Conservation (phyloP, 225 moss, liverwort and hornwort species). For the Polytrichum formosum region DNA sequence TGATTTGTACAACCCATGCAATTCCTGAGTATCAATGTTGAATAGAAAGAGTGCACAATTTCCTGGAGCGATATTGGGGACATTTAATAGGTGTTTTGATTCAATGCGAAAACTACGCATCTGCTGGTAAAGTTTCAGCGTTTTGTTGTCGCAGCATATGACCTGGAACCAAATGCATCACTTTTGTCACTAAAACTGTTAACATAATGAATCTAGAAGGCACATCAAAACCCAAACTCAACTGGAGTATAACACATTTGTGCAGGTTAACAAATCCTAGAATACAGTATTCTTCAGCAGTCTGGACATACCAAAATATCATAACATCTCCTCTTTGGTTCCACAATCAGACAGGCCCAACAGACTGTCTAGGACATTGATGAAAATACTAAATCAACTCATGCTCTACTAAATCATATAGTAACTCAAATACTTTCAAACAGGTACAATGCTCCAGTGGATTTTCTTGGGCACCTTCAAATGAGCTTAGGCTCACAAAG, state of each 20-base stretch:
- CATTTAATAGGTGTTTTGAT: constrained; percentile 43
- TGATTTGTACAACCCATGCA: constrained; percentile 10
- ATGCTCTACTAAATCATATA: background rate
- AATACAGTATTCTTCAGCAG: background rate
- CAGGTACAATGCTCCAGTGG: too few relatives aligned
- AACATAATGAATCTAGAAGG: too few relatives aligned
- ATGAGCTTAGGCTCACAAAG: too few relatives aligned
- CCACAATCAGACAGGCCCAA: background rate
- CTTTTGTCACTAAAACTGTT: too few relatives aligned
- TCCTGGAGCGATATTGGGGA: constrained; percentile 35
- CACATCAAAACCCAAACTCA: too few relatives aligned
- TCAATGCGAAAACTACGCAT: constrained; percentile 48
- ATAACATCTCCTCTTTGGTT: background rate
- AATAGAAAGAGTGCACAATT: constrained; percentile 56
- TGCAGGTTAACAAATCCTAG: background rate
- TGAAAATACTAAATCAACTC: background rate
- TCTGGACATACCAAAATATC: background rate
- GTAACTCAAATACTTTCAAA: too few relatives aligned
- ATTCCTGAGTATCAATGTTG: constrained; percentile 40
- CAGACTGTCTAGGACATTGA: background rate
- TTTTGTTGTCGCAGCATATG: constrained; percentile 29
- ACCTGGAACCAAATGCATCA: constrained; percentile 7
- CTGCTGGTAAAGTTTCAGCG: constrained; percentile 49
- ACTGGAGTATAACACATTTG: background rate
- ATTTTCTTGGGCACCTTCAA: too few relatives aligned